A percentile compares a stretch with the other conserved stretches of the same genome.
Conservation (phyloP, 305 asterid genomes). For the Ajuga reptans region DNA sequence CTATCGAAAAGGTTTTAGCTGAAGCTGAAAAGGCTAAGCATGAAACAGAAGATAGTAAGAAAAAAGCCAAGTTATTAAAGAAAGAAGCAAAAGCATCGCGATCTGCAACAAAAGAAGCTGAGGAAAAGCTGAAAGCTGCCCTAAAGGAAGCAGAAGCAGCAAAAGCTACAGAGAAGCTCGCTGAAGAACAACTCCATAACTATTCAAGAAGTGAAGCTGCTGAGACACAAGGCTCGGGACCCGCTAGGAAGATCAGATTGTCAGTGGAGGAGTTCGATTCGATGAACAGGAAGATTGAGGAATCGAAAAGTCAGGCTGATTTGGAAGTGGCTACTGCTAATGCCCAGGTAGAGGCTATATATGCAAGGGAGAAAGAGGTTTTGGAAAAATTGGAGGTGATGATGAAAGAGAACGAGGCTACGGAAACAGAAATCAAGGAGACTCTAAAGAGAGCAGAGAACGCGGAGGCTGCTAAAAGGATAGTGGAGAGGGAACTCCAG, state of each 20-base stretch:
- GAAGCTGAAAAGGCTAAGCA: slow-evolving; percentile 33
- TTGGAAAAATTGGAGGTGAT: slow-evolving; percentile 36
- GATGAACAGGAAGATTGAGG: slow-evolving; percentile 45
- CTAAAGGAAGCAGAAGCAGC: slow-evolving; percentile 54
- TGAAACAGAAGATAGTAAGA: slow-evolving; percentile 42
- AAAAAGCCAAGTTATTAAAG: slow-evolving; percentile 26
- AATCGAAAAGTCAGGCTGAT: slow-evolving; percentile 41
- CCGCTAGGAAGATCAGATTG: slow-evolving; percentile 41
- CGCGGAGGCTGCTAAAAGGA: slow-evolving; percentile 69
- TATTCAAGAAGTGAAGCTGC: slow-evolving; percentile 22
- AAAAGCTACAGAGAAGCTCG: slow-evolving; percentile 46
- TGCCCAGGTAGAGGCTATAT: slow-evolving; percentile 57
- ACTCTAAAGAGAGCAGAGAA: slow-evolving; percentile 59
- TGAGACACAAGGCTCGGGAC: slow-evolving; percentile 17
- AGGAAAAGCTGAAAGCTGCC: slow-evolving; percentile 44
- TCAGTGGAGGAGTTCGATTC: slow-evolving; percentile 43
- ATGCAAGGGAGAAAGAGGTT: slow-evolving; percentile 32
- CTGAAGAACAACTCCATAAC: slow-evolving; percentile 38
- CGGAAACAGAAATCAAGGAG: slow-evolving; percentile 48
- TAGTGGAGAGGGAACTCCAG: slow-evolving; percentile 58
- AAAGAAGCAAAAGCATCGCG: slow-evolving; percentile 45
- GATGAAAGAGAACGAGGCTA: slow-evolving; percentile 40
- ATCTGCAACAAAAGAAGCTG: slow-evolving; percentile 36
- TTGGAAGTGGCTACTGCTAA: slow-evolving; percentile 58
- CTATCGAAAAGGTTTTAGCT: slow-evolving; percentile 21